These are phyloP conservation scores for Pistacia vera DNA, from an alignment of 345 rosid species.

Conservation along the genomic window DNA sequence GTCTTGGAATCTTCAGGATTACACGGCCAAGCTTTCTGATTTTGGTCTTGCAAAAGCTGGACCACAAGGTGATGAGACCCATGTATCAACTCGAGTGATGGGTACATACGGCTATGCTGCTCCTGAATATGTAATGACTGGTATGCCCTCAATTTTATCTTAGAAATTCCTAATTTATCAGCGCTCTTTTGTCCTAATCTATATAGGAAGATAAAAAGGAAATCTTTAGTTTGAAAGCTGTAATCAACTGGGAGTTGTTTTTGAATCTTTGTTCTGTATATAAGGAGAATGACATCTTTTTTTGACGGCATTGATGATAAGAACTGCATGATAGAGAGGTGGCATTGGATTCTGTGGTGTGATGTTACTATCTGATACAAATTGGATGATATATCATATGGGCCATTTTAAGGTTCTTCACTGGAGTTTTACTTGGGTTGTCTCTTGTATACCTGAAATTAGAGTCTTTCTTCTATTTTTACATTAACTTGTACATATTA, in stretches of 20 bases:
- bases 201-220: neutral
- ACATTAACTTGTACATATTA: neutral
- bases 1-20: conserved; percentile 58
- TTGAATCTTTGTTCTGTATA: neutral
- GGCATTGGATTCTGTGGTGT: neutral
- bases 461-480: neutral
- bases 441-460: neutral
- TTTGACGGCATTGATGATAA: neutral
- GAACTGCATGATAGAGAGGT: conserved; percentile 2
- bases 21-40: conserved; percentile 94
- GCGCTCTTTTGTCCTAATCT: neutral
- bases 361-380: neutral
- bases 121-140: conserved; percentile 96
- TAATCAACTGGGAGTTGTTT: neutral
- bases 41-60: conserved; percentile 99
- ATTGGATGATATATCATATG: neutral
- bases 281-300: neutral
- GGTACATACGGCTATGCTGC: conserved; percentile 99
- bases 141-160: conserved; percentile 42
- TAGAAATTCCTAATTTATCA: neutral
- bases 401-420: neutral
- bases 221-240: neutral
- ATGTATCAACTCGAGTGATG: conserved; percentile 96
- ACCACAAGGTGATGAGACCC: conserved; percentile 97
- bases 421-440: neutral